Evolutionary conservation across 192 early-diverging fungal genomes (phyloP), one percentile per base, ranked within the genome.

Genomic region (Coemansia sp.): DNA sequence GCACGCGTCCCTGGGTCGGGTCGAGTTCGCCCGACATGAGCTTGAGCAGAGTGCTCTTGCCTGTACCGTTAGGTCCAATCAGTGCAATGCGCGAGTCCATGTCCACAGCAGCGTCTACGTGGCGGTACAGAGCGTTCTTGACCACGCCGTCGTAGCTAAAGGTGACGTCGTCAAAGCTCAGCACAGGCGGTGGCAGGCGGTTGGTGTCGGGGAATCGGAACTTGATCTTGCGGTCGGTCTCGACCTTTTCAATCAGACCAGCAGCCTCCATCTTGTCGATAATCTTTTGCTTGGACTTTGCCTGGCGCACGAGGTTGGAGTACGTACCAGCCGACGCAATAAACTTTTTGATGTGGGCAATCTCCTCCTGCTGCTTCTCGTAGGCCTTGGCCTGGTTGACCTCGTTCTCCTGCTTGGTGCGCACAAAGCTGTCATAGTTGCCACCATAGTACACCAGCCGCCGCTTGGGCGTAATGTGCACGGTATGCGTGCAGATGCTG

Each of bases 261-360:
- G 88, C 97, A 61, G 95, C 97, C 82, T 95, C 92, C 97, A 99
- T 99, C 85, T 99, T 99, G 84, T 99, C 97, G 41, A 99, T 88
- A 77, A 97, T 99, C 91, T 99, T 99, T 72, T 97, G 97, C 76
- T 94, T 91, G 34, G 92, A 94, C 85, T 99, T 97, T 55, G 97
- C 97, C 83, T 99, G 97, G 48, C 91, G 85, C 42, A 97, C 94
- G 85, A 98, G 87, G 85, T 99, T 99, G 68, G 97, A 90, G 81
- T 95, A 99, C 41, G 97, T 99, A 95, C 97, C 97, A 64, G 93
- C 95, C 17, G 93, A 94, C 32, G 93, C 90, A 82, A 97, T 97
- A 81, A 99, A 99, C 84, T 95, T 90, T 77, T 95, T 96, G 79
- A 99, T 97, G 83, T 99, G 93, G 42, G 88, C 93, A 74, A 99